Conservation (phyloP, 2,329 filamentous ascomycete genomes). For the Phialemonium atrogriseum region DNA sequence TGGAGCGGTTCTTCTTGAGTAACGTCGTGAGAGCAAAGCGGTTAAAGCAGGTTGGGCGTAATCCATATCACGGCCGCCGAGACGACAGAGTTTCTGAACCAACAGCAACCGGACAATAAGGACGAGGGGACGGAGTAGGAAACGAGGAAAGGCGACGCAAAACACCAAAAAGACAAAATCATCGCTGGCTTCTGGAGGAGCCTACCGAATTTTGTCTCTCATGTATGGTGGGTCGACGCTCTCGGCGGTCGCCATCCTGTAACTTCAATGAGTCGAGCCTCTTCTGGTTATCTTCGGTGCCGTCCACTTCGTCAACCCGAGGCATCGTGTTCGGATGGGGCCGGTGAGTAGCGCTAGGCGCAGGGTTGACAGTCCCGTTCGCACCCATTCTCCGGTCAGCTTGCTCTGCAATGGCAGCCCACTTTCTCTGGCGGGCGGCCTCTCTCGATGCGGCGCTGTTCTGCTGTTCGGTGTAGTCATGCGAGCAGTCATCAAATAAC, state of each 20-base stretch:
- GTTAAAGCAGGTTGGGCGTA: too few species aligned
- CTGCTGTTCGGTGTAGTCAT: conserved; percentile 95
- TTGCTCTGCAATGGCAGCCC: conserved; percentile 77
- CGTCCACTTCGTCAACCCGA: conserved; percentile 67
- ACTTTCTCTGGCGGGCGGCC: conserved; percentile 73
- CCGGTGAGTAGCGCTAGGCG: conserved; percentile 17
- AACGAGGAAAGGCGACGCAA: too few species aligned
- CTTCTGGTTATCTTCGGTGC: conserved; percentile 76
- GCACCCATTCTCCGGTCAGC: conserved; percentile 59
- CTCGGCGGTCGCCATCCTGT: conserved; percentile 66
- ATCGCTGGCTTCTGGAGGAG: conserved; percentile 43
- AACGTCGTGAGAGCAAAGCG: too few species aligned
- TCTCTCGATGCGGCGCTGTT: conserved; percentile 84
- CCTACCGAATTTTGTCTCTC: conserved; percentile 54
- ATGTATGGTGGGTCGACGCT: conserved; percentile 41
- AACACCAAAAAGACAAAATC: conserved; percentile 17
- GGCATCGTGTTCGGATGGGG: conserved; percentile 33
- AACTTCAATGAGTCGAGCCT: conserved; percentile 83
- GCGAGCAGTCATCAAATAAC: conserved; percentile 96
- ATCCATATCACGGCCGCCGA: too few species aligned
- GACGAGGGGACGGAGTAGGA: too few species aligned
- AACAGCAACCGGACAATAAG: too few species aligned
- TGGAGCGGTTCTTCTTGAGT: too few species aligned
- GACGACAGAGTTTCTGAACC: too few species aligned
- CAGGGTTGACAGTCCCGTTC: conserved; percentile 24